Evolutionary conservation across 106 monocot species (phyloP), one percentile per base, ranked within the genome.

Genomic region (Dendrobium officinale): DNA sequence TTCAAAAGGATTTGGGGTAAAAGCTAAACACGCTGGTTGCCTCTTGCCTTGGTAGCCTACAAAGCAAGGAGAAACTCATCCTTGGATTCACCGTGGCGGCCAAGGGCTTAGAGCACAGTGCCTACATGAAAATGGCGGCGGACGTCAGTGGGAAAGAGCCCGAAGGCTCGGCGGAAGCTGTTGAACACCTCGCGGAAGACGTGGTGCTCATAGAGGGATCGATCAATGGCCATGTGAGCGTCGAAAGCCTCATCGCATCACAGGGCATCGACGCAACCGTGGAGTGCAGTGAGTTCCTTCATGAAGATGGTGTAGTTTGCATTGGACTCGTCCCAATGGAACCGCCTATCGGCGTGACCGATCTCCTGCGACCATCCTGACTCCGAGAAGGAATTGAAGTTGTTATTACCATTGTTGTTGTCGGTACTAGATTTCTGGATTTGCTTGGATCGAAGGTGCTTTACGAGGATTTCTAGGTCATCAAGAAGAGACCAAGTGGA

Each of bases 1-100:
- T 98, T 98, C 47, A 95, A 89, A 80, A 95, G 98, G 77, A 98
- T 90, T 80, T 98, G 98, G 4, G 98, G 95, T 7, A 98, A 86
- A 43, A 98, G 86, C 75, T 89, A 82, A 20, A 86, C 80, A 81
- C 91, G 91, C 81, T 98, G 94, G 37, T 88, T 79, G 24, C 91
- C 95, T 4, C 98, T 91, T 1, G 98, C 94, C 81, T 98, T 95
- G 4, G 94, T 95, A 0, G 91, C 92, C 81, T 94, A 92, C 9
- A 98, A 84, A 0, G 98, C 92, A 18, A 98, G 86, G 11, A 98
- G 59, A 77, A 92, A 95, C 88, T 95, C 94, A 81, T 98, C 98
- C 72, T 95, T 98, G 20, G 98, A 88, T 61, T 98, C 98, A 6
- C 84, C 67, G 49, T 91, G 82, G 22, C 83, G 84, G 8, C 94